Percentiles rank a stretch among this genome's conserved stretches.
These are phyloP conservation scores for Mimosa bimucronata DNA, from an alignment of 306 rosid species.

Conservation along the genomic window DNA sequence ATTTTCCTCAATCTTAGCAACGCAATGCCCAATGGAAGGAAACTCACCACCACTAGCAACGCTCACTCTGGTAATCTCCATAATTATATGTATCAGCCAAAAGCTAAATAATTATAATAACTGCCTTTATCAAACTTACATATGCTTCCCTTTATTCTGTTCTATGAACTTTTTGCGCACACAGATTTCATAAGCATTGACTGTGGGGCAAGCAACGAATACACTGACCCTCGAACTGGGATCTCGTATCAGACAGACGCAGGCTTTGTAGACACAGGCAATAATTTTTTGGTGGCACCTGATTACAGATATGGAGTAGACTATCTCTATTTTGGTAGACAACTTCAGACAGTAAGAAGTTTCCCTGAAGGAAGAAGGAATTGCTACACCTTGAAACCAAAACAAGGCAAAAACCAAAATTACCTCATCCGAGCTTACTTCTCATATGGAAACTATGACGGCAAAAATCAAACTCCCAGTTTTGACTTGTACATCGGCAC, in stretches of 20 bases:
- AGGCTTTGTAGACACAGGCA: not conserved
- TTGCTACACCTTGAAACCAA: conserved; percentile 49
- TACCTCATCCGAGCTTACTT: conserved; percentile 52
- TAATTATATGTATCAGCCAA: not conserved
- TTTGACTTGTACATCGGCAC: conserved; percentile 52
- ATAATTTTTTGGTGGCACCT: not conserved
- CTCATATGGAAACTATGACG: conserved; percentile 47
- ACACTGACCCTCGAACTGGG: not conserved
- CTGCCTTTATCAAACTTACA: no score
- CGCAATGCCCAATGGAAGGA: not conserved
- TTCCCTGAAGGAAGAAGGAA: conserved; percentile 43
- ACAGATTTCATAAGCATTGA: not conserved
- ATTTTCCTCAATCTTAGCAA: not conserved
- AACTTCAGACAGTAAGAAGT: not conserved
- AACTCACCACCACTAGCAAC: not conserved
- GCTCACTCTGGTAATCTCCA: not conserved
- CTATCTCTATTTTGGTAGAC: not conserved
- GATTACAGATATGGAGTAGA: not conserved
- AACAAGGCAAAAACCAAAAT: conserved; percentile 24
- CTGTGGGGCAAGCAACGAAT: not conserved
- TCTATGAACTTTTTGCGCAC: not conserved
- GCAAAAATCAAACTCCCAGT: conserved; percentile 17
- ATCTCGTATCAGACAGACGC: not conserved
- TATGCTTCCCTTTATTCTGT: not conserved
- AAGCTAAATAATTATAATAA: no score